Percentiles rank a stretch among this genome's conserved stretches.
phyloP scores from a whole-genome alignment of 441 rosid species.

The Viola pubescens region DNA sequence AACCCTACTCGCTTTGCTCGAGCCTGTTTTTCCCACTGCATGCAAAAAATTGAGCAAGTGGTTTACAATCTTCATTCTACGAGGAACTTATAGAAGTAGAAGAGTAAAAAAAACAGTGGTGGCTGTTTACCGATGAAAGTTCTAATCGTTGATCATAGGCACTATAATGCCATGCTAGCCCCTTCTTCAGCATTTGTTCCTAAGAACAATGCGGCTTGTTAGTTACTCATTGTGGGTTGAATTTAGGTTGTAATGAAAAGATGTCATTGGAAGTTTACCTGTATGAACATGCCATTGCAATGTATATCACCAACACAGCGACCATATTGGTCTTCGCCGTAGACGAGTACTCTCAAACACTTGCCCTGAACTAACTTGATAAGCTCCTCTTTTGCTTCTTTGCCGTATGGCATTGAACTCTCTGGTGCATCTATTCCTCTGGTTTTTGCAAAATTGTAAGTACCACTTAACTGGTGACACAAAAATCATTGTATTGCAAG shows the following conservation, averaged over 20 bases:
- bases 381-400: slow-evolving; percentile 64
- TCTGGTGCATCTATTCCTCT: slow-evolving; percentile 90
- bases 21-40: slow-evolving; percentile 78
- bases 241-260: no score
- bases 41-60: neutral
- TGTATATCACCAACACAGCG: slow-evolving; percentile 66
- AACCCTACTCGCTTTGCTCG: slow-evolving; percentile 51
- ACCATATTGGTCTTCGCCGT: slow-evolving; percentile 54
- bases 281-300: slow-evolving; percentile 51
- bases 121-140: slow-evolving; percentile 39
- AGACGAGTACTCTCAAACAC: slow-evolving; percentile 45
- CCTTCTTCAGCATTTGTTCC: slow-evolving; percentile 78
- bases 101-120: neutral
- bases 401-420: slow-evolving; percentile 60
- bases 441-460: slow-evolving; percentile 6
- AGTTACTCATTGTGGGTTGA: no score
- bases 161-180: slow-evolving; percentile 72
- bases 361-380: slow-evolving; percentile 51
- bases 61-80: neutral
- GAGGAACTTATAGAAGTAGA: neutral
- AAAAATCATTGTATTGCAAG: neutral
- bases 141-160: slow-evolving; percentile 53
- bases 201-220: slow-evolving; percentile 5
- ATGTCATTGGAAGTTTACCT: slow-evolving; percentile 24
- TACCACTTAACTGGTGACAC: neutral